Base-by-base conservation (phyloP, 371 early-diverging fungal genomes). In the Vavraia culicis region DNA sequence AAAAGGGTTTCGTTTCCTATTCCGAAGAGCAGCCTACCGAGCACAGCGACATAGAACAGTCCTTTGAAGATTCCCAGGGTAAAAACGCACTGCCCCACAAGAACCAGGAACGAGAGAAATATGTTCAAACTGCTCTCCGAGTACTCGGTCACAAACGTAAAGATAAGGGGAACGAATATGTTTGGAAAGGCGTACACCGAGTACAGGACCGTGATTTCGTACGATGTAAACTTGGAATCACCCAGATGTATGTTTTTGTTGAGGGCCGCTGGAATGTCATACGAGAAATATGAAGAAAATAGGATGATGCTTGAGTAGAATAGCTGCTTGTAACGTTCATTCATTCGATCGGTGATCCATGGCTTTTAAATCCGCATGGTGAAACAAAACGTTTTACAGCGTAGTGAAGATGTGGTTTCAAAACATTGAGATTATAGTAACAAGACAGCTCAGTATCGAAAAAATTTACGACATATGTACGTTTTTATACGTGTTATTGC, bases 1-100 rank as follows among this genome's bases (percentile, higher is more conserved):
- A 76, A 77, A 23, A 77, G 67, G 22, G 71, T 69, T 50, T 77
- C 78, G 10, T 77, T 76, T 2, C 79, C 80, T 3, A 78, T 64
- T 9, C 78, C 80, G 60, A 75, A 74, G 1, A 78, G 32, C 16
- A 75, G 41, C 4, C 79, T 69, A n/a, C 78, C 80, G 5, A 70
- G 20, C 4, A 75, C 44, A 73, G 77, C 73, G 0, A 69, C 20
- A 40, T 52, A 42, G 46, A 76, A 73, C 40, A 15, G 51, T n/a
- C 63, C 59, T 8, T 34, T 16, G 33, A 53, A 45, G 2, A 78
- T 49, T 0, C 78, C 80, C 1, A 66, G 32, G 9, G 75, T 61
- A 39, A 77, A 77, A 0, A 77, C 41, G 1, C 67, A 21, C 37
- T 78, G 77, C 0, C 80, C 80, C 21, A 71, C 23, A n/a, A 72